Conservation (phyloP, 177 flowering plant species). For the Vitis hybrid region DNA sequence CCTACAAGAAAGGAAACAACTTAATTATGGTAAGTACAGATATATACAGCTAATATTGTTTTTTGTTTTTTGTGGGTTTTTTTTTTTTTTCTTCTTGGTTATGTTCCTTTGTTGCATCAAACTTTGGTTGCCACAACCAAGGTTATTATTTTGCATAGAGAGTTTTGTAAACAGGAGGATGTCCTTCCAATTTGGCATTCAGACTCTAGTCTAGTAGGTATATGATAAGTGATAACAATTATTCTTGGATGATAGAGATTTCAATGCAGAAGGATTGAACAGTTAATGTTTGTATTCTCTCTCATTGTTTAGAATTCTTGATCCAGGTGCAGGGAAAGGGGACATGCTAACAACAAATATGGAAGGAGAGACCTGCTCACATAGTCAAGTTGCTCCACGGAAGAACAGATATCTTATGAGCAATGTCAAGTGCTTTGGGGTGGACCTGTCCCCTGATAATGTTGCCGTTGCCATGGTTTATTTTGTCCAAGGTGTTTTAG, state of each 20-base stretch:
- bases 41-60: too few relatives aligned
- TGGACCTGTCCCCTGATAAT: slow-evolving; percentile 89
- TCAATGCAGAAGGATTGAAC: neutral
- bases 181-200: too few relatives aligned
- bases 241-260: neutral
- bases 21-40: too few relatives aligned
- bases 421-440: slow-evolving; percentile 64
- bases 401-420: slow-evolving; percentile 38
- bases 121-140: too few relatives aligned
- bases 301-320: slow-evolving; percentile 8
- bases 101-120: too few relatives aligned
- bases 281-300: neutral
- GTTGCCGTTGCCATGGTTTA: slow-evolving; percentile 98
- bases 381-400: slow-evolving; percentile 23
- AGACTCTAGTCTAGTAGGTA: too few relatives aligned
- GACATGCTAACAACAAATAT: slow-evolving; percentile 27
- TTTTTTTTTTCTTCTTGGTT: too few relatives aligned
- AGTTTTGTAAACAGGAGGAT: too few relatives aligned
- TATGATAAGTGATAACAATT: neutral
- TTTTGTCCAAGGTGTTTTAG: slow-evolving; percentile 98
- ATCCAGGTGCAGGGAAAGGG: slow-evolving; percentile 46
- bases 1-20: too few relatives aligned
- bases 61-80: too few relatives aligned
- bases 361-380: slow-evolving; percentile 33
- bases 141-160: too few relatives aligned